Evolutionary conservation across 163 green algal genomes (phyloP), one percentile per base, ranked within the genome.

Genomic region (Chlamydomonas reinhardtii): DNA sequence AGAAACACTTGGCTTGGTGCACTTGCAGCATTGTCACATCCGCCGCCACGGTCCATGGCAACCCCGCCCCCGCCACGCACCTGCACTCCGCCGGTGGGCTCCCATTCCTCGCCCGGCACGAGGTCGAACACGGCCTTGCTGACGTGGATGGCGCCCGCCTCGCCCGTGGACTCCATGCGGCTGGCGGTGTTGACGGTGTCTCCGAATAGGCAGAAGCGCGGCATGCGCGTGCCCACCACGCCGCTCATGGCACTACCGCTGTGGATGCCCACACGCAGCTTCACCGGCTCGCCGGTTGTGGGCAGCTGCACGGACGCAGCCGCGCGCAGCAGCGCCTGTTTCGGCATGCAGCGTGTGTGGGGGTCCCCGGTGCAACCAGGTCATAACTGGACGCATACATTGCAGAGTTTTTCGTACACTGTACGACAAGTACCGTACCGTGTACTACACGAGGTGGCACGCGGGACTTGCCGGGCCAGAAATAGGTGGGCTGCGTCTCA

Each of bases 191-290:
- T 89, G 32, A 89, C 70, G 54, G 84, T 89, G 83, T 89, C 83
- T 35, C 75, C 86, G 34, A 90, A 90, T 6, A 90, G 61, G 79
- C 86, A 90, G 74, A 87, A 90, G 59, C 86, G 73, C 6, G 86
- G 70, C 24, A 82, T 61, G 65, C 74, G 76, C 19, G 31, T 34
- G 0, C 79, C 79, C 69, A 86, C 79, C 24, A 86, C 76, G 22
- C 79, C 79, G 22, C 69, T 79, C 79, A 86, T 86, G 24, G 76
- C 79, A 0, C 32, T 31, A 9, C 79, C 79, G 14, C 24, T 59
- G 69, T 86, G 68, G 56, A 86, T 77, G 79, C 79, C 79, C 69
- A 78, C 79, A 20, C 79, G 79, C n/a, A 86, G n/a, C n/a, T 52
- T 43, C 66, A 85, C 61, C 37, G 61, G 76, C 35, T 61, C 25